Conservation (phyloP, 305 asterid genomes). For the Fraxinus sp. region DNA sequence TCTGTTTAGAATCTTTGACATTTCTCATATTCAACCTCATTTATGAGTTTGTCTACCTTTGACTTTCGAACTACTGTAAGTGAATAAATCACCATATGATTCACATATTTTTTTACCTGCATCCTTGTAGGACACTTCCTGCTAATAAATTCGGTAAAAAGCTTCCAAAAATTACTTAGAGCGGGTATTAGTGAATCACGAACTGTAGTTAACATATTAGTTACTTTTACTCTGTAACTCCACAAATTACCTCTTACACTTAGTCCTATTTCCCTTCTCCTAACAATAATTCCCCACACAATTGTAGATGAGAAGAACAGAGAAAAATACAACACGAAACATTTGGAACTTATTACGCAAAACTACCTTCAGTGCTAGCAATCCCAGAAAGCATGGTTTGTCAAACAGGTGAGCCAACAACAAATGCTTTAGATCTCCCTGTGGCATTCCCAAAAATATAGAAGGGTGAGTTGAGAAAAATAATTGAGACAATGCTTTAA, state of each 20-base stretch:
- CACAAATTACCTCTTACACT: background rate
- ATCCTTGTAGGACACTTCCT: background rate
- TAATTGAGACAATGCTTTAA: background rate
- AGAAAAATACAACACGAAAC: background rate
- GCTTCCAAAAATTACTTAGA: background rate
- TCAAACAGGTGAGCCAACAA: slow-evolving; percentile 84
- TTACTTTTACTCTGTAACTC: background rate
- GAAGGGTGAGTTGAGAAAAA: slow-evolving; percentile 1
- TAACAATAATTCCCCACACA: background rate
- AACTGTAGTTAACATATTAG: background rate
- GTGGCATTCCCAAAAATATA: slow-evolving; percentile 26
- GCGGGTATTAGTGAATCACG: background rate
- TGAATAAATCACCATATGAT: background rate
- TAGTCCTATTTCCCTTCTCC: background rate
- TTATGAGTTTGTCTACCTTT: background rate
- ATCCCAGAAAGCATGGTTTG: slow-evolving; percentile 94
- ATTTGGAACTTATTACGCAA: slow-evolving; percentile 2
- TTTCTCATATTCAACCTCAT: background rate
- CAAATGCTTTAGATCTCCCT: slow-evolving; percentile 80
- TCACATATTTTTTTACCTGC: background rate
- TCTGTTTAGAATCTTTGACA: background rate
- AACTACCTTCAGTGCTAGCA: slow-evolving; percentile 81
- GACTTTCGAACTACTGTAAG: background rate
- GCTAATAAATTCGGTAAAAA: background rate
- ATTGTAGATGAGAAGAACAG: background rate